Evolutionary conservation across 768 basidiomycete genomes (phyloP).

Genomic region (Chalciporus pseudorubinellus): DNA sequence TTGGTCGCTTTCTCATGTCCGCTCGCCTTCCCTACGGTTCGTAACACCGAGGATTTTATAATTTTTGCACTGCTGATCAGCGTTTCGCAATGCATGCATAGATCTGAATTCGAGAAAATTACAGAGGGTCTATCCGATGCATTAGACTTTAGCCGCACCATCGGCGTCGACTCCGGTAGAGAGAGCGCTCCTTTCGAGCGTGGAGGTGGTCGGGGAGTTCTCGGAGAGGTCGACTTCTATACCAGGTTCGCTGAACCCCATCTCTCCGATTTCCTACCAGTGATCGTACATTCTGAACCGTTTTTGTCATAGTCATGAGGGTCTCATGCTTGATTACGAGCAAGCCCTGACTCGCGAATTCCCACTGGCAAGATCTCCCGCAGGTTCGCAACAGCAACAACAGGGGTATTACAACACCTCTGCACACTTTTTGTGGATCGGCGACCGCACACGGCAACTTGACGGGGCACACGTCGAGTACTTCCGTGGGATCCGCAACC

Average conservation of each 20-base stretch:
- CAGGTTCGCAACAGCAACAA: constrained; percentile 9
- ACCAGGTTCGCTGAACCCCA: constrained; percentile 56
- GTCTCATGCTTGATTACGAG: constrained; percentile 90
- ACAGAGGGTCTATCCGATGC: constrained; percentile 84
- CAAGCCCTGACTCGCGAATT: constrained; percentile 82
- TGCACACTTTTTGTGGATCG: constrained; percentile 96
- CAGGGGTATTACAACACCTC: constrained; percentile 82
- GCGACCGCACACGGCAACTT: constrained; percentile 90
- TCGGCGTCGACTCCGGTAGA: constrained; percentile 63
- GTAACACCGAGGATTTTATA: constrained; percentile 16
- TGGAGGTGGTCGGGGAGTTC: constrained; percentile 65
- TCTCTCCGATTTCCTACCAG: neutral
- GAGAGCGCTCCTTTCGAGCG: constrained; percentile 56
- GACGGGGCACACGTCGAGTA: constrained; percentile 95
- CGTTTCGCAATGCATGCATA: constrained; percentile 26
- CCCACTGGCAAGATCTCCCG: constrained; percentile 36
- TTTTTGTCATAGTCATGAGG: constrained; percentile 68
- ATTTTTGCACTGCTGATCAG: constrained; percentile 14
- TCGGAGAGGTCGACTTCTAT: constrained; percentile 92
- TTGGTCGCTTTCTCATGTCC: constrained; percentile 92
- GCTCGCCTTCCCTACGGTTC: constrained; percentile 72
- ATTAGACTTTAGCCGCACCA: constrained; percentile 88
- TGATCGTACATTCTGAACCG: neutral
- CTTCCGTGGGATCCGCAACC: constrained; percentile 88
- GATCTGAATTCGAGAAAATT: constrained; percentile 82